Conservation (phyloP, 768 basidiomycete species). For the Mycena metata region DNA sequence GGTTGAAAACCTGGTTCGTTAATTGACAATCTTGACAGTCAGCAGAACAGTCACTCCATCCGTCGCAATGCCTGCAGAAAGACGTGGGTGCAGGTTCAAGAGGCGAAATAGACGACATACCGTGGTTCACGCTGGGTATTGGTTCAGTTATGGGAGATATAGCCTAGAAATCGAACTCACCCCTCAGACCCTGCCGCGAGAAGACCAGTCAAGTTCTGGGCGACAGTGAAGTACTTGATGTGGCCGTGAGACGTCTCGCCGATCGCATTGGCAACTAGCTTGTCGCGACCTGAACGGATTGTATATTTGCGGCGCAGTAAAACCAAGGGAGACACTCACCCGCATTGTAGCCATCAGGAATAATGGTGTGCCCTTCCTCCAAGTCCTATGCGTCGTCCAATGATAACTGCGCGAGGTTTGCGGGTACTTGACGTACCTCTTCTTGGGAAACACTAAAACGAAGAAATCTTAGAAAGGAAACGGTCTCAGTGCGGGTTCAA, state of each 20-base stretch:
- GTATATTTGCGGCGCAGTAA: no score
- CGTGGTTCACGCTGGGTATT: conserved; percentile 15
- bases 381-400: conserved; percentile 37
- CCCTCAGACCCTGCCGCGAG: conserved; percentile 55
- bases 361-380: conserved; percentile 52
- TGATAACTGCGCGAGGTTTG: neutral
- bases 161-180: conserved; percentile 48
- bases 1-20: neutral
- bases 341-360: conserved; percentile 59
- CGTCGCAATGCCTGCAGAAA: conserved; percentile 57
- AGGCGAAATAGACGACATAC: neutral
- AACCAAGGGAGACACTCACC: conserved; percentile 40
- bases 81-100: neutral
- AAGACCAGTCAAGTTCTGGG: conserved; percentile 56
- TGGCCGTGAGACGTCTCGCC: conserved; percentile 49
- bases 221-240: conserved; percentile 52
- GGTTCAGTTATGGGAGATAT: neutral
- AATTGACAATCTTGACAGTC: conserved; percentile 53
- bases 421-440: conserved; percentile 37
- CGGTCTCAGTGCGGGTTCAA: neutral
- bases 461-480: neutral
- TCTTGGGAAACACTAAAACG: conserved; percentile 58
- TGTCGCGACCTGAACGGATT: conserved; percentile 47
- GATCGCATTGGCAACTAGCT: conserved; percentile 52
- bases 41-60: conserved; percentile 61